These are phyloP conservation scores for Dendrobium catenatum DNA, from an alignment of 106 monocot genomes.

Conservation along the genomic window DNA sequence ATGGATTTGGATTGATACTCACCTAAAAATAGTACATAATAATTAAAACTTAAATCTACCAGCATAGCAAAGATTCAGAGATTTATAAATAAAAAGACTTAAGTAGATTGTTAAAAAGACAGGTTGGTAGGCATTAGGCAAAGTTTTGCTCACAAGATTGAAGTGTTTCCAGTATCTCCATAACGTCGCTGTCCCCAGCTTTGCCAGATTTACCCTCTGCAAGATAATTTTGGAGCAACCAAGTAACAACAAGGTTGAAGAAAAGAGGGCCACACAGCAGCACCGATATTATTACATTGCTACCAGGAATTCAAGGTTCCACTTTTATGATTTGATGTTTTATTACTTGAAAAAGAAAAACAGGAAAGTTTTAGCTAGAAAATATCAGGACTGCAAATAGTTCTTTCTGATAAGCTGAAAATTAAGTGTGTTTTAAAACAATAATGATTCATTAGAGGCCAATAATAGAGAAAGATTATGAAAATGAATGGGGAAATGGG, in stretches of 20 bases:
- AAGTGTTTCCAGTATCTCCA: constrained; percentile 87
- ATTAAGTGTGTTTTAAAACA: background rate
- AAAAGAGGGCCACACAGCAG: background rate
- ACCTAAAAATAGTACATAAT: constrained; percentile 18
- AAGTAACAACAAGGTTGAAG: background rate
- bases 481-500: background rate
- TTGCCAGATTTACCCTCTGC: constrained; percentile 69
- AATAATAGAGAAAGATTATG: background rate
- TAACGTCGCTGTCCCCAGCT: constrained; percentile 53
- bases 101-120: background rate
- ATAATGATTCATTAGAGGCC: background rate
- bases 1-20: constrained; percentile 46
- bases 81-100: background rate
- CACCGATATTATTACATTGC: background rate
- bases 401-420: background rate
- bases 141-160: constrained; percentile 48
- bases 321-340: background rate
- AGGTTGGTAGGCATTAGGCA: background rate
- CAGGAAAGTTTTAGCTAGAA: background rate
- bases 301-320: background rate
- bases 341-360: background rate
- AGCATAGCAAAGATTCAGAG: background rate
- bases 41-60: background rate
- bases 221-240: background rate
- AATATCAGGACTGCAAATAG: background rate